Conservation (phyloP, 2,329 filamentous ascomycete genomes). For the Lecanicillium sp. region DNA sequence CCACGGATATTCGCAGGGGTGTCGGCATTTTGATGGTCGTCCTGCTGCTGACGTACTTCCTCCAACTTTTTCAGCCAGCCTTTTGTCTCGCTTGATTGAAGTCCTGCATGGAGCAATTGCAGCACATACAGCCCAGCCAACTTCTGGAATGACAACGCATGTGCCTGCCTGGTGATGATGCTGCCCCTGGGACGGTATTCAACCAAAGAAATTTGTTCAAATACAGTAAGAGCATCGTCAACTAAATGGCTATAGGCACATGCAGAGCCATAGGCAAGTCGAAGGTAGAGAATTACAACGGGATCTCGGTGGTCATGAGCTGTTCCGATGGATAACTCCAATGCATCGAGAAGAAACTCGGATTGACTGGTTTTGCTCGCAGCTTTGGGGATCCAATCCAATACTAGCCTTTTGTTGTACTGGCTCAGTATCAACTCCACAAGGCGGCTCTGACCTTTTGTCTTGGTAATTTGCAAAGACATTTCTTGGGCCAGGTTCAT, state of each 20-base stretch:
- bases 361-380: conserved; percentile 24
- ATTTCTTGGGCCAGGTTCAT: conserved; percentile 26
- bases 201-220: conserved; percentile 26
- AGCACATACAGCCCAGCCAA: conserved; percentile 29
- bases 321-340: conserved; percentile 22
- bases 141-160: conserved; percentile 31
- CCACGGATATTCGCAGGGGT: conserved; percentile 32
- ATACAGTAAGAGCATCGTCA: conserved; percentile 24
- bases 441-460: conserved; percentile 19
- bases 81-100: conserved; percentile 17
- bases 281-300: conserved; percentile 27
- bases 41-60: conserved; percentile 26
- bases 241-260: conserved; percentile 26
- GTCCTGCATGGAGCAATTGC: conserved; percentile 20
- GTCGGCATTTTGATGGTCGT: conserved; percentile 27
- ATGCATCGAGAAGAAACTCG: conserved; percentile 19
- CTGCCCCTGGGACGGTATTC: conserved; percentile 31
- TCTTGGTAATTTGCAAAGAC: conserved; percentile 16
- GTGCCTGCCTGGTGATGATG: conserved; percentile 28
- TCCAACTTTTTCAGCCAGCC: conserved; percentile 27
- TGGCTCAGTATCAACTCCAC: conserved; percentile 27
- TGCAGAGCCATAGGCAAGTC: conserved; percentile 26
- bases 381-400: conserved; percentile 33
- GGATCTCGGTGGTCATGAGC: conserved; percentile 26
- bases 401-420: conserved; percentile 21